phyloP scores from a whole-genome alignment of 345 rosid species.

The Pistacia integerrima region DNA sequence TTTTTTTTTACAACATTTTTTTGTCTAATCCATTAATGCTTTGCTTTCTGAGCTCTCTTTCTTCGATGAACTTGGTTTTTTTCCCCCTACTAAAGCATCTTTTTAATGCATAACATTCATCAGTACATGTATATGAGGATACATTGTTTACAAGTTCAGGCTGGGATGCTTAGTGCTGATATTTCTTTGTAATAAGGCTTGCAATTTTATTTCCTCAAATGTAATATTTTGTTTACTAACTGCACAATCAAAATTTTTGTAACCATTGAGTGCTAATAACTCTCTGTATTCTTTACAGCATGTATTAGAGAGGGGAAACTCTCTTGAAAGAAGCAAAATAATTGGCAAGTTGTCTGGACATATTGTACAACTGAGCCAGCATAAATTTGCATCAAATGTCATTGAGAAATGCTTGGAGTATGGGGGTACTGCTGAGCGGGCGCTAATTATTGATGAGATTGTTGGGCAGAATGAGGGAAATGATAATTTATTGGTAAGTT shows the following conservation, averaged over 20 bases:
- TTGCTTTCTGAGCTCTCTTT: background rate
- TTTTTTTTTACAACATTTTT: too few relatives aligned
- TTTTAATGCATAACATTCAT: background rate
- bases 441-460: slow-evolving; percentile 58
- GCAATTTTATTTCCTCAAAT: background rate
- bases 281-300: slow-evolving; percentile 39
- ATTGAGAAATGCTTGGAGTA: slow-evolving; percentile 67
- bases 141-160: background rate
- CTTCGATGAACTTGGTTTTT: too few relatives aligned
- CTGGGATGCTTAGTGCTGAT: background rate
- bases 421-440: slow-evolving; percentile 54
- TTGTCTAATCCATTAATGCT: background rate
- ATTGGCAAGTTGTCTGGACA: slow-evolving; percentile 57
- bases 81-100: too few relatives aligned
- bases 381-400: slow-evolving; percentile 75
- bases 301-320: slow-evolving; percentile 62
- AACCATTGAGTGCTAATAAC: background rate
- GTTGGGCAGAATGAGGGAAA: slow-evolving; percentile 53
- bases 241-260: background rate
- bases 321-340: slow-evolving; percentile 52
- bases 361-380: slow-evolving; percentile 63
- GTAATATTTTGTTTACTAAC: background rate
- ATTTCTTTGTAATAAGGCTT: background rate
- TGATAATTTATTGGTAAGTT: slow-evolving; percentile 59
- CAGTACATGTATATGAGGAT: background rate